phyloP scores from a whole-genome alignment of 257 asterid genomes.

The Vinca minor region DNA sequence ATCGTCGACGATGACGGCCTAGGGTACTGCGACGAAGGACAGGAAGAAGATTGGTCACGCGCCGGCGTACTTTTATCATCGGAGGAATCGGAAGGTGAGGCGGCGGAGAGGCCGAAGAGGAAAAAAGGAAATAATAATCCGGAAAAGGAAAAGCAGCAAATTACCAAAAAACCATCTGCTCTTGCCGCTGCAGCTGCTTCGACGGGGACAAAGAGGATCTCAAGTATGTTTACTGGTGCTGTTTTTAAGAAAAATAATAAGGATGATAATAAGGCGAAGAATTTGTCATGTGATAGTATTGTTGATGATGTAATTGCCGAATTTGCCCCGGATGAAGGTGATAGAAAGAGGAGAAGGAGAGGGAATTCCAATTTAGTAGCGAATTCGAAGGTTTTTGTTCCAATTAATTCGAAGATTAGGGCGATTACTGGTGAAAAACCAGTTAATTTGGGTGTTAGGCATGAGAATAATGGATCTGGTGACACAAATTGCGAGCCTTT shows the following conservation, averaged over 20 bases:
- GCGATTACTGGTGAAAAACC: slow-evolving; percentile 42
- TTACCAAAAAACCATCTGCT: slow-evolving; percentile 51
- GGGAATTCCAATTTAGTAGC: slow-evolving; percentile 21
- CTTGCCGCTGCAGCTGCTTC: slow-evolving; percentile 67
- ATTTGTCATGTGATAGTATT: slow-evolving; percentile 58
- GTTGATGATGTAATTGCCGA: slow-evolving; percentile 90
- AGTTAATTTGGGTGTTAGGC: slow-evolving; percentile 18
- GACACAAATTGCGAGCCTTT: slow-evolving; percentile 23
- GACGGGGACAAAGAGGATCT: slow-evolving; percentile 83
- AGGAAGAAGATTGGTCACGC: slow-evolving; percentile 87
- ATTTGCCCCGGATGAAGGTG: slow-evolving; percentile 82
- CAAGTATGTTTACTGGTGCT: slow-evolving; percentile 70
- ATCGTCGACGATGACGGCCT: slow-evolving; percentile 82
- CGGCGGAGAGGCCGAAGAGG: slow-evolving; percentile 47
- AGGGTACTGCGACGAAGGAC: slow-evolving; percentile 92
- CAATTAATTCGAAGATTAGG: slow-evolving; percentile 16
- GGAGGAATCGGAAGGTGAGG: slow-evolving; percentile 71
- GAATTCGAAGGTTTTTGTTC: slow-evolving; percentile 16
- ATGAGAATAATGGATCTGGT: slow-evolving; percentile 19
- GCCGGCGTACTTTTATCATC: slow-evolving; percentile 51
- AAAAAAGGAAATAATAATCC: slow-evolving; percentile 31
- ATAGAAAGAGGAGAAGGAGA: slow-evolving; percentile 68
- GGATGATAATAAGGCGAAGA: slow-evolving; percentile 33
- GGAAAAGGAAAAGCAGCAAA: slow-evolving; percentile 56
- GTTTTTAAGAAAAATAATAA: slow-evolving; percentile 66